Conservation (phyloP, 768 basidiomycete genomes). For the Sutorius australiensis region DNA sequence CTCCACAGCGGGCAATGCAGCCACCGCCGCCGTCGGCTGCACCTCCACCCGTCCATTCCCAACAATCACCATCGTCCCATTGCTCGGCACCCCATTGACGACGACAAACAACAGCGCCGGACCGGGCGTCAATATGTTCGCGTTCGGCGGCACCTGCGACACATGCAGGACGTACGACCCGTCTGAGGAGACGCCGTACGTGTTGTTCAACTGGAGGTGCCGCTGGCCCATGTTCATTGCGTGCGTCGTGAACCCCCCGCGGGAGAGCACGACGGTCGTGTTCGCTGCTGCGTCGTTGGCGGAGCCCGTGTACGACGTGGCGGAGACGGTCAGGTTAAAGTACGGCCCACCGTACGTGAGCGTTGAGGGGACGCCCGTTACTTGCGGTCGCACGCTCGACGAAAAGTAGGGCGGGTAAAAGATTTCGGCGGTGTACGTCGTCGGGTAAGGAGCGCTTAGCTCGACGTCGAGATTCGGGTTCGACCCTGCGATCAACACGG, state of each 20-base stretch:
- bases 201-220: conserved; percentile 75
- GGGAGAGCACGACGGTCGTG: conserved; percentile 71
- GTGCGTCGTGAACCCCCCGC: conserved; percentile 84
- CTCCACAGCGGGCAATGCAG: conserved; percentile 39
- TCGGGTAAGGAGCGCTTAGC: conserved; percentile 57
- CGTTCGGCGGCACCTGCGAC: conserved; percentile 76
- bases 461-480: conserved; percentile 91
- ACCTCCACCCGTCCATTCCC: conserved; percentile 75
- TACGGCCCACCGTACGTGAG: conserved; percentile 79
- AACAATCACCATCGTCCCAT: conserved; percentile 70
- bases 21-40: conserved; percentile 51
- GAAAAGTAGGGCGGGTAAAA: conserved; percentile 93
- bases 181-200: conserved; percentile 77
- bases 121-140: conserved; percentile 86
- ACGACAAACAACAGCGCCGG: conserved; percentile 82
- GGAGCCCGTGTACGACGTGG: conserved; percentile 58
- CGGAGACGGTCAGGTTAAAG: conserved; percentile 72
- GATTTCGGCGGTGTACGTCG: conserved; percentile 76
- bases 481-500: conserved; percentile 85
- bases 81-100: conserved; percentile 80
- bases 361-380: conserved; percentile 64
- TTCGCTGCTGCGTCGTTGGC: conserved; percentile 71
- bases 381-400: conserved; percentile 61
- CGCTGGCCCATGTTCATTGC: conserved; percentile 90
- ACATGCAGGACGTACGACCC: conserved; percentile 78